phyloP scores from a whole-genome alignment of 768 basidiomycete species.

The Mrakia hoshinonis region DNA sequence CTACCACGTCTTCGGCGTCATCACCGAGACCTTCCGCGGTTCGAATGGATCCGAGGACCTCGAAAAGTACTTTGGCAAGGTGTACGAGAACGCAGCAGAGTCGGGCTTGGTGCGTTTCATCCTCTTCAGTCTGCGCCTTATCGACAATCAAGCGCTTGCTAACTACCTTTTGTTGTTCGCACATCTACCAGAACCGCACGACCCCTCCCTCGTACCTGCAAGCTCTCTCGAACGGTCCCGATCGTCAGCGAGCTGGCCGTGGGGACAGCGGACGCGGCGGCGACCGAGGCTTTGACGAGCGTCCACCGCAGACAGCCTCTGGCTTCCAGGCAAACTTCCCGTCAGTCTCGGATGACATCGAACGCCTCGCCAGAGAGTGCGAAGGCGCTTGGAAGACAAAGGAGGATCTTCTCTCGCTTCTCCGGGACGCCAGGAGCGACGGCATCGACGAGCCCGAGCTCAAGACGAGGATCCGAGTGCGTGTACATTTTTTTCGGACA shows the following conservation, averaged over 20 bases:
- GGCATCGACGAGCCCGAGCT: neutral
- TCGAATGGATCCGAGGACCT: slow-evolving; percentile 20
- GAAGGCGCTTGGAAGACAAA: slow-evolving; percentile 14
- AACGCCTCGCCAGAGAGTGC: slow-evolving; percentile 21
- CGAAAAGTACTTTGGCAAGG: slow-evolving; percentile 8
- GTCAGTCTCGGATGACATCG: slow-evolving; percentile 13
- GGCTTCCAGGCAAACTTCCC: slow-evolving; percentile 14
- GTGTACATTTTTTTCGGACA: neutral
- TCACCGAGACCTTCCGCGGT: slow-evolving; percentile 11
- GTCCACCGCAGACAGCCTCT: neutral
- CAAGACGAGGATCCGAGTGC: slow-evolving; percentile 2
- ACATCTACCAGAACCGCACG: neutral
- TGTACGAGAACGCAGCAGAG: slow-evolving; percentile 18
- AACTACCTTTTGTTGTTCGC: neutral
- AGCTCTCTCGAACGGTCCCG: neutral
- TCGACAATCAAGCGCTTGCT: neutral
- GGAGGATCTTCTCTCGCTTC: neutral
- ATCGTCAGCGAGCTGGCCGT: neutral
- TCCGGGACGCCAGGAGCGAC: slow-evolving; percentile 2
- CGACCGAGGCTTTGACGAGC: neutral
- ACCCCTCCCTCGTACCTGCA: slow-evolving; percentile 4
- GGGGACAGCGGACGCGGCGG: neutral
- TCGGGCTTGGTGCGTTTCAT: slow-evolving; percentile 8
- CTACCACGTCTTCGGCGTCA: slow-evolving; percentile 24
- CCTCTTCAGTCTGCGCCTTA: neutral